Base-by-base conservation (phyloP, 495 filamentous ascomycete genomes). In the Neurospora tetraspora region DNA sequence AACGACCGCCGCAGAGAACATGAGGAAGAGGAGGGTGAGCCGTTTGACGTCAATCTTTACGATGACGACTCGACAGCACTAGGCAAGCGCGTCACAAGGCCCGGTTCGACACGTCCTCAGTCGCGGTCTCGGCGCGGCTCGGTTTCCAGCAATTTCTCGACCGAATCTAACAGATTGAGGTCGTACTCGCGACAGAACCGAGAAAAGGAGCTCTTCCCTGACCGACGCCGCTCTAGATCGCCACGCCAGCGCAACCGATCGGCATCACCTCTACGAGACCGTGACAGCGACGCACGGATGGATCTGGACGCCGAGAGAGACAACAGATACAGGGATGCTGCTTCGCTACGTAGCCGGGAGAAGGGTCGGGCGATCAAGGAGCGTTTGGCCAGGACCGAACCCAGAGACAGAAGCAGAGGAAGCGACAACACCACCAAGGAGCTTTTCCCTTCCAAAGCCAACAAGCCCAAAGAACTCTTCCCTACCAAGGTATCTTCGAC, bases 41-140 rank as follows among this genome's bases (percentile, higher is more conserved):
- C 80, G 1, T 93, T 94, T 76, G 89, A 90, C 74, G 91, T 87
- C 31, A 91, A 85, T 72, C 89, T 97, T 80, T 97, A 96, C 74
- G 94, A 94, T 74, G 94, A 96, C 71, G 83, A 88, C 73, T 77
- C 82, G 70, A 78, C 74, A 10, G 76, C 83, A 1, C 69, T 83
- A 18, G 81, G 81, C 18, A 77, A 76, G 71, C 79, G 83, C 34
- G 71, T 77, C 31, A 40, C 75, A 65, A 65, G 53, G 53, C 53
- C 53, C 31, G 14, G 27, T 5, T 65, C 53, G 7, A 36, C 53
- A 65, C 8, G 70, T 16, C 73, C 77, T 69, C 72, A 70, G 18
- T 75, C 77, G 31, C 77, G 73, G 14, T 71, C 72, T 39, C 76
- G 75, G 18, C 78, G 77, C 43, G 80, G 78, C 61, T 83, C 84